Evolutionary conservation across 2,329 filamentous ascomycete species (phyloP).

Genomic region (Gremmenia infestans): DNA sequence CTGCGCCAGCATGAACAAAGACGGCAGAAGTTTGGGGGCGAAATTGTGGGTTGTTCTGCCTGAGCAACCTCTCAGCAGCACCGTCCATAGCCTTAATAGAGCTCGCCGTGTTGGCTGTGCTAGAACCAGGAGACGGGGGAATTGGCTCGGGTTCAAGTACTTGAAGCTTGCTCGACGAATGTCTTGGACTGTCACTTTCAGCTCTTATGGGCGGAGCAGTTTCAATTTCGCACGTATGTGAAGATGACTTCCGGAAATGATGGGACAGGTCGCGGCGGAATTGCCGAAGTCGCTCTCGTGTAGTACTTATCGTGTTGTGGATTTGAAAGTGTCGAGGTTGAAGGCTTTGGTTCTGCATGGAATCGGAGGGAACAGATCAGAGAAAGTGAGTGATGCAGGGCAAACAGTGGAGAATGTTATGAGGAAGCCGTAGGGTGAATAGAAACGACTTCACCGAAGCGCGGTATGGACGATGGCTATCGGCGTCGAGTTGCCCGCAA

Average conservation of each 20-base stretch:
- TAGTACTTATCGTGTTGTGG: constrained; percentile 10
- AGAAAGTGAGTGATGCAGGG: neutral
- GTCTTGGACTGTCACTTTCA: constrained; percentile 2
- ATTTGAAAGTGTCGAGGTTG: constrained; percentile 10
- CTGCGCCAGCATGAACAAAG: constrained; percentile 92
- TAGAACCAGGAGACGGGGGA: neutral
- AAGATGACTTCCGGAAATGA: constrained; percentile 13
- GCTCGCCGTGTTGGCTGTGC: constrained; percentile 2
- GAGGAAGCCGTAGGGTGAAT: neutral
- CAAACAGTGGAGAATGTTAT: neutral
- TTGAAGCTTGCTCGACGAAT: constrained; percentile 3
- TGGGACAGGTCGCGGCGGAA: constrained; percentile 14
- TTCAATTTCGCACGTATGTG: constrained; percentile 6
- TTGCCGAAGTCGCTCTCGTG: constrained; percentile 17
- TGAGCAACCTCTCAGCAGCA: constrained; percentile 21
- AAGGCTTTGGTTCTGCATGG: constrained; percentile 10
- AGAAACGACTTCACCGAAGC: neutral
- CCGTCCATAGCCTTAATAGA: constrained; percentile 24
- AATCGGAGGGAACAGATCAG: neutral
- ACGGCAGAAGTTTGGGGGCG: constrained; percentile 58
- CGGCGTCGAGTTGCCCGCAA: neutral
- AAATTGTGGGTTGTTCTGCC: constrained; percentile 11
- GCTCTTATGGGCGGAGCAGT: neutral
- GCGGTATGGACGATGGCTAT: neutral
- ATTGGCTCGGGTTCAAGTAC: neutral